phyloP scores from a whole-genome alignment of 2,329 filamentous ascomycete genomes.

The Thermoascus crustaceus region DNA sequence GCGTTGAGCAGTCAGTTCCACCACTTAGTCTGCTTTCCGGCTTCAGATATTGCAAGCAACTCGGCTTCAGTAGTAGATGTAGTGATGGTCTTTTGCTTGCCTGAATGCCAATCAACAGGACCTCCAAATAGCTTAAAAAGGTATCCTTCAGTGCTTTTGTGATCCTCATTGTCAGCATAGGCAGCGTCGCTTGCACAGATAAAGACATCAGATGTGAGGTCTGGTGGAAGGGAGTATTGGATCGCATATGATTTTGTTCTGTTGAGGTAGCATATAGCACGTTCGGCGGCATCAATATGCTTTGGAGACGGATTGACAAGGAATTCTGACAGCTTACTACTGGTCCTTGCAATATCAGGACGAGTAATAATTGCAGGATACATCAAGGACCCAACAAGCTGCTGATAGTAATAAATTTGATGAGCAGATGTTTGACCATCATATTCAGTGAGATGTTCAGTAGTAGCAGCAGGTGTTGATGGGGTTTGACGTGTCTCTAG shows the following conservation, averaged over 20 bases:
- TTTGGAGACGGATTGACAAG: constrained; percentile 11
- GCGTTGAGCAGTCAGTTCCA: constrained; percentile 11
- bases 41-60: constrained; percentile 5
- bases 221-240: constrained; percentile 6
- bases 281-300: constrained; percentile 11
- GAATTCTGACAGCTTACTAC: constrained; percentile 10
- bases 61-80: constrained; percentile 15
- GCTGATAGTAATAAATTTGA: constrained; percentile 11
- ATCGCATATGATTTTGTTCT: constrained; percentile 5
- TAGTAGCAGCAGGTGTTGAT: neutral
- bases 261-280: neutral
- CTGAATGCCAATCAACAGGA: constrained; percentile 13
- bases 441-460: constrained; percentile 4
- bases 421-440: constrained; percentile 3
- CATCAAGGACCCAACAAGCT: constrained; percentile 13
- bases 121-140: constrained; percentile 14
- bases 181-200: constrained; percentile 13
- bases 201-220: constrained; percentile 8
- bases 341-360: constrained; percentile 10
- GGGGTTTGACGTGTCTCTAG: constrained; percentile 1
- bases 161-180: constrained; percentile 12
- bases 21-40: constrained; percentile 6
- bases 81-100: constrained; percentile 11
- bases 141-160: constrained; percentile 14
- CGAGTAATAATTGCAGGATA: constrained; percentile 10